Conservation (phyloP, 1,284 basidiomycete species). For the Tilletia indica region DNA sequence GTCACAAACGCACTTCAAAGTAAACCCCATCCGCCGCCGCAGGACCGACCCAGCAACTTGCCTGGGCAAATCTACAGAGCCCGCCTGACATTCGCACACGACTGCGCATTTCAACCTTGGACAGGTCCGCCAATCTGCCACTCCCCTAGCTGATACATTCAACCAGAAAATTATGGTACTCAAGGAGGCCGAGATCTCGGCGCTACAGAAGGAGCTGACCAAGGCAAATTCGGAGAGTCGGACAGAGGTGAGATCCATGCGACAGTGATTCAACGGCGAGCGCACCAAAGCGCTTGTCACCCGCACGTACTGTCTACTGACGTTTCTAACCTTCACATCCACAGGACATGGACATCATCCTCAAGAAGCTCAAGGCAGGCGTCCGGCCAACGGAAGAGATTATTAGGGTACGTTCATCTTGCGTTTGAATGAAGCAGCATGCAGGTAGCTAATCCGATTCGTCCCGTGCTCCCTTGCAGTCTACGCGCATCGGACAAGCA, state of each 20-base stretch:
- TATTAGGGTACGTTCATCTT: constrained; percentile 63
- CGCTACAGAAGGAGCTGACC: constrained; percentile 20
- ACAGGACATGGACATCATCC: constrained; percentile 71
- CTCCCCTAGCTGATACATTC: neutral
- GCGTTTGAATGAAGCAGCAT: neutral
- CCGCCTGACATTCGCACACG: too few species aligned
- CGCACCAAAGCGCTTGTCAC: too few species aligned
- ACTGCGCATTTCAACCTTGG: too few species aligned
- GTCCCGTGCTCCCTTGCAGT: constrained; percentile 22
- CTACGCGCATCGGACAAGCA: constrained; percentile 73
- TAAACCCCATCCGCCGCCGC: too few species aligned
- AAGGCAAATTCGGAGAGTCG: constrained; percentile 17
- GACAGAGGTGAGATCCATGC: constrained; percentile 17
- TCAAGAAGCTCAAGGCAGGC: constrained; percentile 73
- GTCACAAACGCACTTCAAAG: too few species aligned
- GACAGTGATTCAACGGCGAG: too few species aligned
- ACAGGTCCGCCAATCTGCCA: too few species aligned
- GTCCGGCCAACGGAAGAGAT: constrained; percentile 80
- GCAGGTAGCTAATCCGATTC: neutral
- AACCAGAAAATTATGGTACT: neutral
- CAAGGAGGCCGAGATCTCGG: constrained; percentile 17
- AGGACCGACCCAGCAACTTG: too few species aligned
- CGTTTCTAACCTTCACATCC: neutral
- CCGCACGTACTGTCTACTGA: neutral
- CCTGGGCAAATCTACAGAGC: too few species aligned